These are phyloP conservation scores for Claviceps spartinae DNA, from an alignment of 2,329 filamentous ascomycete genomes.

Conservation along the genomic window DNA sequence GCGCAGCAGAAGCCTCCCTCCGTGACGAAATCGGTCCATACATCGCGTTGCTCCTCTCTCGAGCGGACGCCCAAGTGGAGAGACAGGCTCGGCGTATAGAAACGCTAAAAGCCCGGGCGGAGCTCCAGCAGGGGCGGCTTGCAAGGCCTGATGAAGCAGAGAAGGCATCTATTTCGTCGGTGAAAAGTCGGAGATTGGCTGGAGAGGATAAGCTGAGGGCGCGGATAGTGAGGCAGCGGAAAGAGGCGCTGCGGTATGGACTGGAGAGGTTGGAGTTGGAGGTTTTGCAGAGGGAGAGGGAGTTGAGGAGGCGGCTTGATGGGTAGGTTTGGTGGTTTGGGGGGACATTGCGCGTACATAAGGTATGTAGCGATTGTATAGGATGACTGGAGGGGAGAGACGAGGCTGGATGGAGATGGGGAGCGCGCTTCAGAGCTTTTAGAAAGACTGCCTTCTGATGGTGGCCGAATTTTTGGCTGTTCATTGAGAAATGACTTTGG, in stretches of 20 bases:
- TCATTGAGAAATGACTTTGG: too few relatives aligned
- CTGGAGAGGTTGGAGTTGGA: constrained; percentile 78
- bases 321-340: constrained; percentile 7
- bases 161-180: constrained; percentile 4
- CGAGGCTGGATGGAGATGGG: too few relatives aligned
- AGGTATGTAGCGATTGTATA: too few relatives aligned
- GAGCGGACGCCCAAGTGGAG: constrained; percentile 73
- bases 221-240: constrained; percentile 59
- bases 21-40: constrained; percentile 85
- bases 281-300: constrained; percentile 59
- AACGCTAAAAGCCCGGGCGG: constrained; percentile 66
- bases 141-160: constrained; percentile 15
- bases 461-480: too few relatives aligned
- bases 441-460: too few relatives aligned
- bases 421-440: too few relatives aligned
- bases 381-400: too few relatives aligned
- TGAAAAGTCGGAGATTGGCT: constrained; percentile 30
- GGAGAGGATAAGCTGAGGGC: constrained; percentile 36
- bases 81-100: constrained; percentile 74
- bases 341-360: too few relatives aligned
- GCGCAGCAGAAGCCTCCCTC: constrained; percentile 68
- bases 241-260: constrained; percentile 73
- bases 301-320: constrained; percentile 39
- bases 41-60: constrained; percentile 62
- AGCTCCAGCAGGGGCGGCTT: constrained; percentile 65